Conservation (phyloP, 2,329 filamentous ascomycete species). For the Penicillium sclerotiorum region DNA sequence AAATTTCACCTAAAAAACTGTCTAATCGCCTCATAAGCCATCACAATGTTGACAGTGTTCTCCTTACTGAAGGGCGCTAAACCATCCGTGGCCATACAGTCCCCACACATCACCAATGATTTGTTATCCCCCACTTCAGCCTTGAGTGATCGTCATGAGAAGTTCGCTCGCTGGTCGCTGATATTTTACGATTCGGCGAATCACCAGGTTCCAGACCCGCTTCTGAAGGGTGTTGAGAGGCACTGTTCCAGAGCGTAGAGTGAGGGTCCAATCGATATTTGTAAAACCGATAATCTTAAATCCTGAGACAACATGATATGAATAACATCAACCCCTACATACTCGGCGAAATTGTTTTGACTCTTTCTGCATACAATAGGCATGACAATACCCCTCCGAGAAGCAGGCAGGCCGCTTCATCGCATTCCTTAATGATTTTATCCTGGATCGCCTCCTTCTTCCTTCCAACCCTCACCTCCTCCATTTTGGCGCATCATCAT, state of each 20-base stretch:
- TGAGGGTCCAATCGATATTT: neutral
- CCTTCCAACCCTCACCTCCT: neutral
- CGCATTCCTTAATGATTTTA: neutral
- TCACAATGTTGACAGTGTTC: too few species aligned
- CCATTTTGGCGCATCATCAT: neutral
- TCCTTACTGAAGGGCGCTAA: too few species aligned
- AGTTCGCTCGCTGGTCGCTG: neutral
- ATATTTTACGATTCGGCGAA: neutral
- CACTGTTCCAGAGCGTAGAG: neutral
- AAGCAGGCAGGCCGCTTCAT: neutral
- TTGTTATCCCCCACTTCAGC: neutral
- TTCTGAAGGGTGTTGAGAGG: neutral
- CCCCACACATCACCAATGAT: neutral
- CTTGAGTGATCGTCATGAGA: neutral
- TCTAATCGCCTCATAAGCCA: too few species aligned
- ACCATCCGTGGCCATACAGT: neutral
- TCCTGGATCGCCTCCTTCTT: neutral
- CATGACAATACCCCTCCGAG: neutral
- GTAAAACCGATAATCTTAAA: neutral
- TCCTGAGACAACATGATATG: too few species aligned
- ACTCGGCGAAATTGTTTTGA: too few species aligned
- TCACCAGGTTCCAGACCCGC: neutral
- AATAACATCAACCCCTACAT: neutral
- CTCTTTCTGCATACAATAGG: too few species aligned
- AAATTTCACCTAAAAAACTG: too few species aligned